Percentiles rank a stretch among this genome's conserved stretches.
These are phyloP conservation scores for Talaromyces sp. DNA, from an alignment of 2,329 filamentous ascomycete species.

Conservation along the genomic window DNA sequence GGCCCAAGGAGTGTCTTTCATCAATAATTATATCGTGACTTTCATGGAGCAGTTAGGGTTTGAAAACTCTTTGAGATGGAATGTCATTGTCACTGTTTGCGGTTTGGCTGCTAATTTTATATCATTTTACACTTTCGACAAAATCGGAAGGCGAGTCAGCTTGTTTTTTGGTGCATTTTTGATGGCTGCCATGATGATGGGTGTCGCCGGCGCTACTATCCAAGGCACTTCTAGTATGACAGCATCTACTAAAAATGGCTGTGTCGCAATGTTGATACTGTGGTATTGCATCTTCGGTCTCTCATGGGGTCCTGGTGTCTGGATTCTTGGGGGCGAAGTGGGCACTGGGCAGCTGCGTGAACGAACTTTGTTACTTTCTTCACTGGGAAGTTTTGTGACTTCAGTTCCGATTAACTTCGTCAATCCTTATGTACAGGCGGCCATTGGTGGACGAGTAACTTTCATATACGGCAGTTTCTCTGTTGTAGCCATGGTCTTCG, in stretches of 20 bases:
- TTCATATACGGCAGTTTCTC: constrained; percentile 22
- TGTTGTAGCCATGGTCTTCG: constrained; percentile 18
- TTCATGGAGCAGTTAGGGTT: neutral
- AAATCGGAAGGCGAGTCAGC: neutral
- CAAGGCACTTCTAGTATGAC: neutral
- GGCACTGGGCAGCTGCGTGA: constrained; percentile 23
- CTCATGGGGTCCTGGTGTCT: constrained; percentile 18
- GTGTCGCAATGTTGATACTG: neutral
- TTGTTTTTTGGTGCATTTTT: constrained; percentile 1
- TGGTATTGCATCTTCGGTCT: neutral
- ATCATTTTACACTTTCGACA: neutral
- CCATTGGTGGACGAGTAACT: constrained; percentile 18
- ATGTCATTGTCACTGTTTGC: neutral
- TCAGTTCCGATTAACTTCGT: constrained; percentile 25
- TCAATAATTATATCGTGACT: neutral
- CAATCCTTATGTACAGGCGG: constrained; percentile 25
- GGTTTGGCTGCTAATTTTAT: neutral
- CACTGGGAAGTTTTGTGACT: constrained; percentile 22
- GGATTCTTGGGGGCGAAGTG: constrained; percentile 27
- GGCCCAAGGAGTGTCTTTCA: neutral
- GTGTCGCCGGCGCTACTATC: neutral
- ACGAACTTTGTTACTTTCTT: constrained; percentile 23
- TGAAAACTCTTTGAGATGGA: neutral
- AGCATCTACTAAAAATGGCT: neutral
- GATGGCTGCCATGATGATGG: neutral